Conservation (phyloP, 1,284 basidiomycete species). For the Cryptococcus deneoformans region DNA sequence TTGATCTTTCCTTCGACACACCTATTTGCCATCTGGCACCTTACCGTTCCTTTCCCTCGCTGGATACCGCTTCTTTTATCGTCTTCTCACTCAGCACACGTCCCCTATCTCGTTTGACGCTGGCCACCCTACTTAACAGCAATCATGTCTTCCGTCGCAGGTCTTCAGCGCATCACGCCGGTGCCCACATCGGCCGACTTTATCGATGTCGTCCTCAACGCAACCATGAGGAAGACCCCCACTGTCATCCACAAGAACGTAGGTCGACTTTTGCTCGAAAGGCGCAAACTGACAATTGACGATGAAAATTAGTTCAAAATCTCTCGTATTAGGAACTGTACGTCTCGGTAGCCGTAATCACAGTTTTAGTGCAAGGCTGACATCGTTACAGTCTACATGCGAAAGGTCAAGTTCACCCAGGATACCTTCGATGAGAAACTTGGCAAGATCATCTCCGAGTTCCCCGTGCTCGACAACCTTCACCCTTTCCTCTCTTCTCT, state of each 20-base stretch:
- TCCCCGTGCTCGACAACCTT: conserved; percentile 94
- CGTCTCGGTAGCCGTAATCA: no score
- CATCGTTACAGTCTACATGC: conserved; percentile 77
- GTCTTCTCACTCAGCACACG: no score
- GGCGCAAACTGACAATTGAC: not conserved
- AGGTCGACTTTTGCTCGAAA: conserved; percentile 8
- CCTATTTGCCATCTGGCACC: no score
- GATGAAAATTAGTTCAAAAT: conserved; percentile 73
- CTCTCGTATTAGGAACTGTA: conserved; percentile 51
- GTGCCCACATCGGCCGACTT: conserved; percentile 95
- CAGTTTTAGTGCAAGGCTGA: conserved; percentile 44
- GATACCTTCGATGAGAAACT: conserved; percentile 98
- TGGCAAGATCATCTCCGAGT: conserved; percentile 87
- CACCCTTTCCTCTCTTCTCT: conserved; percentile 92
- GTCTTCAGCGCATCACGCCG: conserved; percentile 92
- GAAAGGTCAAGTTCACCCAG: conserved; percentile 99
- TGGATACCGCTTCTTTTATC: no score
- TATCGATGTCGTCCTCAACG: conserved; percentile 90
- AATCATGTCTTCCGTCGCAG: conserved; percentile 52
- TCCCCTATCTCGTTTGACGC: no score
- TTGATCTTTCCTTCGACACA: no score
- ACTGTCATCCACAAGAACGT: conserved; percentile 87
- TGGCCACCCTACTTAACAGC: no score
- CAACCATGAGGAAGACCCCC: conserved; percentile 85
- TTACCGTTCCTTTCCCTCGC: no score